phyloP scores from a whole-genome alignment of 2,329 filamentous ascomycete species.

The Penicillium sp. region DNA sequence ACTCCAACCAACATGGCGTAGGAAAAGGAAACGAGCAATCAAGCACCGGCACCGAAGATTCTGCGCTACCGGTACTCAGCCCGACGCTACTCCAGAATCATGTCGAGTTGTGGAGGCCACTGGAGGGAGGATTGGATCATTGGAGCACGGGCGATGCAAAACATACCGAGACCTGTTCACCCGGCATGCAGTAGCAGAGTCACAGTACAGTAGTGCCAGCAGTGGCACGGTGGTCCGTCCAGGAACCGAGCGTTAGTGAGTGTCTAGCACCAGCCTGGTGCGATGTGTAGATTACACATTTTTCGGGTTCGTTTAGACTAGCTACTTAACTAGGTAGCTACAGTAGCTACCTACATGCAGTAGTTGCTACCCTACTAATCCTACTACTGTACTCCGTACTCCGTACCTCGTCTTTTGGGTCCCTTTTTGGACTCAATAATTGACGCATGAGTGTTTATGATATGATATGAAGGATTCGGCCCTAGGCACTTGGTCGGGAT shows the following conservation, averaged over 20 bases:
- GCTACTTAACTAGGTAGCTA: neutral
- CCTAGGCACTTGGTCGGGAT: neutral
- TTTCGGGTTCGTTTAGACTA: neutral
- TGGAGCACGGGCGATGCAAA: conserved; percentile 24
- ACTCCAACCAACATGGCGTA: conserved; percentile 17
- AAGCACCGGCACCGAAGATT: conserved; percentile 7
- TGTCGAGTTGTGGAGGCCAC: conserved; percentile 13
- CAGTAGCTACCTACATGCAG: no score
- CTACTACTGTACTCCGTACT: no score
- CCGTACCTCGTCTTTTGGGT: neutral
- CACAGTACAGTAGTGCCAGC: conserved; percentile 23
- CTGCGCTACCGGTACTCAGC: conserved; percentile 22
- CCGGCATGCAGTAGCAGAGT: conserved; percentile 28
- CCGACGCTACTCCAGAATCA: conserved; percentile 14
- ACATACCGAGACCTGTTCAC: conserved; percentile 18
- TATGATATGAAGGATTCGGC: conserved; percentile 9
- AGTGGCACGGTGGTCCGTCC: conserved; percentile 14
- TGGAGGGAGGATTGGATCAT: neutral
- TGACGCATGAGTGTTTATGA: neutral
- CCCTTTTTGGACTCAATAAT: neutral
- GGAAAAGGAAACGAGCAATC: neutral
- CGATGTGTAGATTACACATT: neutral
- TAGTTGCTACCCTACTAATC: neutral
- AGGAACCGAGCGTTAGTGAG: conserved; percentile 19
- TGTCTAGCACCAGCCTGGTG: conserved; percentile 10